Conservation (phyloP, 2,329 filamentous ascomycete genomes). For the Microdochium bolleyi region DNA sequence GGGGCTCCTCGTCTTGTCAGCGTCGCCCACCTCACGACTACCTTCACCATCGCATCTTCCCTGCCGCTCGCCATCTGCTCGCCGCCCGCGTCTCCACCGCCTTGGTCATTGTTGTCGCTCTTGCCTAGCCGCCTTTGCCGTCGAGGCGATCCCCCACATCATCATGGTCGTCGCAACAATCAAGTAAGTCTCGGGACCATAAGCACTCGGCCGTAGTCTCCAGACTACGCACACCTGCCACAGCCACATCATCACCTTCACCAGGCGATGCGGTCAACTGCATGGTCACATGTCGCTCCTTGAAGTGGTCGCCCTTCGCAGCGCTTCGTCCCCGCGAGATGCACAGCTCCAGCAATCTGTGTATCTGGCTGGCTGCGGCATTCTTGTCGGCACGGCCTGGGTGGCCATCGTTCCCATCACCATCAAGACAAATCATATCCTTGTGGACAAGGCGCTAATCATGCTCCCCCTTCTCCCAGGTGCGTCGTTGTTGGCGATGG, state of each 20-base stretch:
- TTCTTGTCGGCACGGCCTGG: too few species aligned
- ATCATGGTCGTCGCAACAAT: constrained; percentile 58
- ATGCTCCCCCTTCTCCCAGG: constrained; percentile 36
- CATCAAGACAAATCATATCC: background rate
- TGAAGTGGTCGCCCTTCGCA: too few species aligned
- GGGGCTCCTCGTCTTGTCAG: background rate
- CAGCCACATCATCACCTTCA: background rate
- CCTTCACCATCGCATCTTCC: background rate
- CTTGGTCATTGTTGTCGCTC: constrained; percentile 1
- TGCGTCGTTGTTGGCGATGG: constrained; percentile 98
- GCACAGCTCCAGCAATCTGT: too few species aligned
- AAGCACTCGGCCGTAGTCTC: constrained; percentile 9
- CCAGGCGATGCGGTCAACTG: background rate
- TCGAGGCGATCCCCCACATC: constrained; percentile 2
- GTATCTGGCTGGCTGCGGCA: too few species aligned
- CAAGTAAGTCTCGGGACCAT: constrained; percentile 40
- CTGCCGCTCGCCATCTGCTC: background rate
- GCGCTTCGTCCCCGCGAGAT: too few species aligned
- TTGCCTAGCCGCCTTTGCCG: background rate
- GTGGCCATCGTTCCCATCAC: background rate
- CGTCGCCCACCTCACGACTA: background rate
- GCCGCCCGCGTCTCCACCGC: constrained; percentile 1
- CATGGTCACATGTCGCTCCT: background rate
- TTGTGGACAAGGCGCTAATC: background rate
- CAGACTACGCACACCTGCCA: background rate